phyloP scores from a whole-genome alignment of 176 grass and related monocot genomes.

The Neostapfia colusana region DNA sequence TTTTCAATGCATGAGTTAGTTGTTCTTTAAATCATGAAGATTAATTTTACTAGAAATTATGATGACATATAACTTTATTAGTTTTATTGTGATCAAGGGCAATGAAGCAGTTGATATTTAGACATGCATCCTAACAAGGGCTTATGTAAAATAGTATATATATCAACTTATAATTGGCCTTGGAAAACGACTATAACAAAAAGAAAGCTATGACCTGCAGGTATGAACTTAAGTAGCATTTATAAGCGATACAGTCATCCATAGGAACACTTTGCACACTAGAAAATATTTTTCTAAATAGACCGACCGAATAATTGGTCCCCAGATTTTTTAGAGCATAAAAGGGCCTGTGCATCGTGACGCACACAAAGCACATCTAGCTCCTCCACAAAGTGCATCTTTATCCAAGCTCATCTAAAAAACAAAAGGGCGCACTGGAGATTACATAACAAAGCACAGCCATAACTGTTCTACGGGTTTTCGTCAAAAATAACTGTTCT shows the following conservation, averaged over 20 bases:
- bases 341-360: conserved; percentile 21
- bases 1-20: no score
- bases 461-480: neutral
- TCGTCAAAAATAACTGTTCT: neutral
- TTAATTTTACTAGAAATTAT: neutral
- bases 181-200: no score
- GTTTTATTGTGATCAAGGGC: no score
- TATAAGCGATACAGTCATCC: neutral
- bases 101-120: neutral
- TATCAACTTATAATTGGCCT: neutral
- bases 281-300: conserved; percentile 7
- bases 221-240: neutral
- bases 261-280: neutral
- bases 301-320: conserved; percentile 38
- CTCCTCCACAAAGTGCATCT: neutral
- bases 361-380: neutral
- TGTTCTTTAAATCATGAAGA: no score
- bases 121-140: neutral
- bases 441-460: conserved; percentile 1
- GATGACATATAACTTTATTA: neutral
- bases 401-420: conserved; percentile 31
- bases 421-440: neutral
- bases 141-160: neutral
- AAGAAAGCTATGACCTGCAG: neutral
- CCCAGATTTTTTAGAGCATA: neutral